phyloP scores from a whole-genome alignment of 2,329 filamentous ascomycete species.

The Aspergillus aculeatus region DNA sequence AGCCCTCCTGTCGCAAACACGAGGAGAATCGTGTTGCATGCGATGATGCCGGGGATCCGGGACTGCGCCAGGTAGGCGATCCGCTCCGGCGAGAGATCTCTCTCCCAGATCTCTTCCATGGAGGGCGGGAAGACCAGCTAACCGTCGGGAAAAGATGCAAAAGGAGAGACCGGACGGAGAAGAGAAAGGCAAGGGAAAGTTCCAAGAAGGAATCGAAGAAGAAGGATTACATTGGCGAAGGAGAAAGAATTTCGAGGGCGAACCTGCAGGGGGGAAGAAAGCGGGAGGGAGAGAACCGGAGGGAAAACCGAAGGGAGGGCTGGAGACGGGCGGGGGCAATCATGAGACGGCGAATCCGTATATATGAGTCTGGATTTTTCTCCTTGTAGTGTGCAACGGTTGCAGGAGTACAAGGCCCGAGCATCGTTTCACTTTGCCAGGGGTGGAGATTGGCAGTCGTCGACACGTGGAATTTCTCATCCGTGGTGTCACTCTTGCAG shows the following conservation, averaged over 20 bases:
- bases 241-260: background rate
- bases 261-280: background rate
- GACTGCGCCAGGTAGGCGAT: slow-evolving; percentile 12
- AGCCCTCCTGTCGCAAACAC: slow-evolving; percentile 9
- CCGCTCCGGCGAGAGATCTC: slow-evolving; percentile 12
- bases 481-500: background rate
- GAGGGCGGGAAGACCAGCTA: slow-evolving; percentile 5
- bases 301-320: background rate
- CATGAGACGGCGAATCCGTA: background rate
- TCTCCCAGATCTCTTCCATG: slow-evolving; percentile 13
- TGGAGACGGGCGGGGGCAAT: background rate
- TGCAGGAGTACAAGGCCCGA: background rate
- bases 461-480: slow-evolving; percentile 5
- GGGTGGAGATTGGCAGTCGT: background rate
- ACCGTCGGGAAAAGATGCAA: slow-evolving; percentile 6
- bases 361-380: slow-evolving; percentile 4
- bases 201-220: background rate
- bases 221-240: slow-evolving; percentile 1
- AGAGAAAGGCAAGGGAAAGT: background rate
- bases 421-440: slow-evolving; percentile 9
- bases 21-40: slow-evolving; percentile 17
- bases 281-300: background rate
- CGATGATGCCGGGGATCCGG: slow-evolving; percentile 14
- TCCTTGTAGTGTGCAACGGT: background rate
- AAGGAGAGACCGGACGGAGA: background rate